Percentiles rank a stretch among this genome's conserved stretches.
Conservation (phyloP, 2,329 filamentous ascomycete species). For the Cladosporium sp. region DNA sequence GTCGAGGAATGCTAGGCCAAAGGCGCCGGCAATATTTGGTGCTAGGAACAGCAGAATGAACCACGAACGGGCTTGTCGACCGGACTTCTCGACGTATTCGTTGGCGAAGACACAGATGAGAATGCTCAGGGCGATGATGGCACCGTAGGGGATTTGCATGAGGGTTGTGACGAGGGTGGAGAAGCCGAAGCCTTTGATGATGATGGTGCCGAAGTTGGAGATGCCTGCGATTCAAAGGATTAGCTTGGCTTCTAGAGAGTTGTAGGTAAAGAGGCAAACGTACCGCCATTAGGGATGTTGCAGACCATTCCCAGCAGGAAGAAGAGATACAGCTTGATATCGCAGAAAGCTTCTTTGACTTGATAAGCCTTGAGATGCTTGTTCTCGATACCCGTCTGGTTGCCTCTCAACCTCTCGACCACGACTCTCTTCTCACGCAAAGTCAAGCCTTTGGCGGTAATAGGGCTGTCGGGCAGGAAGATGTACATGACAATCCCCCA, state of each 20-base stretch:
- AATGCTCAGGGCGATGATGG: slow-evolving; percentile 58
- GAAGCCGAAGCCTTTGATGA: slow-evolving; percentile 62
- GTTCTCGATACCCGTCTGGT: slow-evolving; percentile 61
- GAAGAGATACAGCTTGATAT: slow-evolving; percentile 63
- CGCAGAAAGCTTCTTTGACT: slow-evolving; percentile 57
- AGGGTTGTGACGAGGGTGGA: slow-evolving; percentile 58
- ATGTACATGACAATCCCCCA: slow-evolving; percentile 60
- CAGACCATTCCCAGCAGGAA: slow-evolving; percentile 54
- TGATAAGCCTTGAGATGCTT: slow-evolving; percentile 58
- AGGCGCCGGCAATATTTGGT: slow-evolving; percentile 61
- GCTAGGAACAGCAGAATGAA: slow-evolving; percentile 59
- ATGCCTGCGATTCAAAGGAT: slow-evolving; percentile 45
- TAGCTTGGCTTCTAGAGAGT: not conserved
- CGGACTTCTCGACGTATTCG: slow-evolving; percentile 25
- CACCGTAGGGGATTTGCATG: slow-evolving; percentile 64
- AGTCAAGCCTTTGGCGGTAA: slow-evolving; percentile 56
- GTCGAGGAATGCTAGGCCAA: slow-evolving; percentile 60
- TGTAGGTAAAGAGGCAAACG: slow-evolving; percentile 39
- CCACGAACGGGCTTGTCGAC: slow-evolving; percentile 41
- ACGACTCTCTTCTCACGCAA: slow-evolving; percentile 57
- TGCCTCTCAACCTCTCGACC: slow-evolving; percentile 57
- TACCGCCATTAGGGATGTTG: slow-evolving; percentile 60
- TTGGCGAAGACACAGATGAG: slow-evolving; percentile 54
- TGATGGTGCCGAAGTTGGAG: slow-evolving; percentile 60
- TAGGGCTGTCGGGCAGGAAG: slow-evolving; percentile 47